Percentiles rank a stretch among this genome's conserved stretches.
Conservation (phyloP, 2,329 filamentous ascomycete species). For the Leptographium radiaticola region DNA sequence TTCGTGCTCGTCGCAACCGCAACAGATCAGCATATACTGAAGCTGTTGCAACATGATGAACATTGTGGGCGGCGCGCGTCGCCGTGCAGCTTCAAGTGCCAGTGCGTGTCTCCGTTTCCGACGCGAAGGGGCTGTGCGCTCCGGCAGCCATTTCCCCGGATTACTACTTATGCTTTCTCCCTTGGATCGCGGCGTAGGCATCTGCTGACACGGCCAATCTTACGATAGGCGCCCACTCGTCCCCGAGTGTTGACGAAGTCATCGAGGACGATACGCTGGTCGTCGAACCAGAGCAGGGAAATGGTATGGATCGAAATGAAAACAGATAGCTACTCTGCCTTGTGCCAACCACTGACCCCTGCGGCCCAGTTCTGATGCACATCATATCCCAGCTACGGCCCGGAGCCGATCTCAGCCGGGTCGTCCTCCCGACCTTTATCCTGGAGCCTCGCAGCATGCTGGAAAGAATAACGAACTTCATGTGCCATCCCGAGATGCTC, state of each 20-base stretch:
- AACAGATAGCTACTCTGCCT: neutral
- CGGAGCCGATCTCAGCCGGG: conserved; percentile 85
- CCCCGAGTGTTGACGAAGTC: conserved; percentile 44
- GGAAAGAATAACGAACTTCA: conserved; percentile 98
- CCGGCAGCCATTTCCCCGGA: too few relatives aligned
- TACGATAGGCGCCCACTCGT: conserved; percentile 8
- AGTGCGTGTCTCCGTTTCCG: conserved; percentile 16
- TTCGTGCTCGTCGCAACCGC: neutral
- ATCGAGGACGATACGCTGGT: conserved; percentile 64
- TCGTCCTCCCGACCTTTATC: conserved; percentile 94
- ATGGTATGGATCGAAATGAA: conserved; percentile 51
- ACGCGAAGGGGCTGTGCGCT: too few relatives aligned
- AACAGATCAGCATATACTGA: neutral
- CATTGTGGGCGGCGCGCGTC: conserved; percentile 13
- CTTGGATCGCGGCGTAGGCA: too few relatives aligned
- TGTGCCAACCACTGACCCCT: neutral
- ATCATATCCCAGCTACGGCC: conserved; percentile 96
- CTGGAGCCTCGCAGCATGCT: conserved; percentile 96
- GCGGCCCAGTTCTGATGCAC: conserved; percentile 66
- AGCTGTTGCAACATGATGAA: conserved; percentile 6
- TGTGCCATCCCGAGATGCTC: conserved; percentile 96
- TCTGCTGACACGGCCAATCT: neutral
- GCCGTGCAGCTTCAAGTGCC: conserved; percentile 20
- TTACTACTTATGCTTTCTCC: too few relatives aligned
- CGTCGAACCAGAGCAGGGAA: conserved; percentile 86